These are phyloP conservation scores for Stephania cephalantha DNA, from an alignment of 164 flowering plant genomes.

Conservation along the genomic window DNA sequence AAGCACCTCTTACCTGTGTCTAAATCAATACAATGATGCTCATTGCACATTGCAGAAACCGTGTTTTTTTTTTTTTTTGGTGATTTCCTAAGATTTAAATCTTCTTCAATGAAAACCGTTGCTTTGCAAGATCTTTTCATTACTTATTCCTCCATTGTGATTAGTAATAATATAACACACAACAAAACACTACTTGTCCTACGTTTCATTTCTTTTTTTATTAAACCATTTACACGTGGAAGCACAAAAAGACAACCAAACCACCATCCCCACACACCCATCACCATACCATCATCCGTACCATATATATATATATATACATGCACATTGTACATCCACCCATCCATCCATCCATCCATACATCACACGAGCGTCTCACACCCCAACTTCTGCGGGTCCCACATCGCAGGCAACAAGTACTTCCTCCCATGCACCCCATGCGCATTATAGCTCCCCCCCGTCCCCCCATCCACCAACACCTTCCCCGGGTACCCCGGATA, in stretches of 20 bases:
- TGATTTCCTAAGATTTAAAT: no score
- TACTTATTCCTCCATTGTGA: no score
- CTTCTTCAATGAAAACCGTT: no score
- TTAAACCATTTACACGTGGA: background rate
- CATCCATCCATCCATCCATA: no score
- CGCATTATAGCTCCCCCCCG: slow-evolving; percentile 31
- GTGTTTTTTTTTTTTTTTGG: no score
- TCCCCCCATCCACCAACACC: slow-evolving; percentile 19
- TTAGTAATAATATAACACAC: no score
- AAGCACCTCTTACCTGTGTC: no score
- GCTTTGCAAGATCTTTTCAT: no score
- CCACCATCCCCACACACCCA: background rate
- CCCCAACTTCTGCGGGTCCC: slow-evolving; percentile 19
- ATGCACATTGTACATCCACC: background rate
- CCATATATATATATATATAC: background rate
- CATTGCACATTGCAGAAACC: no score
- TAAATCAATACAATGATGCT: no score
- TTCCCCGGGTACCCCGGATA: slow-evolving; percentile 34
- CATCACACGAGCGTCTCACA: slow-evolving; percentile 19
- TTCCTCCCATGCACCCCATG: slow-evolving; percentile 21
- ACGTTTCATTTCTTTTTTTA: no score
- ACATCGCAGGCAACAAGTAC: slow-evolving; percentile 27
- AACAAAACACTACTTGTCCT: background rate
- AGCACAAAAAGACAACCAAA: background rate
- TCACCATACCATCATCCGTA: background rate